Base-by-base conservation (phyloP, 495 filamentous ascomycete species). In the Daldinia childiae region DNA sequence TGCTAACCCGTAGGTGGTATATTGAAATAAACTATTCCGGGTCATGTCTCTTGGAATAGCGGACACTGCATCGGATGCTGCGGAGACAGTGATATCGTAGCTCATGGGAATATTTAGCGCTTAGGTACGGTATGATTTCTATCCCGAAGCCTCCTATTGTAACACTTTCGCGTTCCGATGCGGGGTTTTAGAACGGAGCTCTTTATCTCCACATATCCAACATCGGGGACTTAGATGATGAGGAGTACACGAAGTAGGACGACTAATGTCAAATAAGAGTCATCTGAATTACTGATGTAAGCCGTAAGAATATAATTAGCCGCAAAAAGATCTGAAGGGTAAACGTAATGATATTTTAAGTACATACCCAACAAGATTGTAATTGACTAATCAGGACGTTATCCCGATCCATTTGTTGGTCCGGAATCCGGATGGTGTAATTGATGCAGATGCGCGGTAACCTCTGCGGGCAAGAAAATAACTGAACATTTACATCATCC, bases 121-220 rank as follows among this genome's bases (percentile, higher is more conserved):
- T 45, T 17, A 45, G 7, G 11, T 48, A 21, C 19, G 43, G 43
- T 12, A 48, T 11, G 19, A 48, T 48, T 11, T 48, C 43, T 24
- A 21, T 9, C 43, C 43, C 43, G 43, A 48, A 48, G 17, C 43
- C 43, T 21, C n/a, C 19, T 2, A 48, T 8, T 1, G 43, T 48
- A 48, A 48, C 43, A 12, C 12, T 5, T 48, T 48, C 43, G 8
- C 8, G 6, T 9, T 24, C 43, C 17, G 19, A 0, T 48, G 43
- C 43, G 43, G 43, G 43, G 43, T 48, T 48, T 48, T 48, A 48
- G 17, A 48, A 48, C 43, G 43, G 43, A 48, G 43, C 43, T 24
- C 19, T 24, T 21, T 2, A 3, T 48, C 43, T 24, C 43, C 43
- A 48, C 43, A 41, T 41, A 17, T 41, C 14, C 39, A 41, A 41